These are phyloP conservation scores for Trifolium dubium DNA, from an alignment of 306 rosid species.

Conservation along the genomic window DNA sequence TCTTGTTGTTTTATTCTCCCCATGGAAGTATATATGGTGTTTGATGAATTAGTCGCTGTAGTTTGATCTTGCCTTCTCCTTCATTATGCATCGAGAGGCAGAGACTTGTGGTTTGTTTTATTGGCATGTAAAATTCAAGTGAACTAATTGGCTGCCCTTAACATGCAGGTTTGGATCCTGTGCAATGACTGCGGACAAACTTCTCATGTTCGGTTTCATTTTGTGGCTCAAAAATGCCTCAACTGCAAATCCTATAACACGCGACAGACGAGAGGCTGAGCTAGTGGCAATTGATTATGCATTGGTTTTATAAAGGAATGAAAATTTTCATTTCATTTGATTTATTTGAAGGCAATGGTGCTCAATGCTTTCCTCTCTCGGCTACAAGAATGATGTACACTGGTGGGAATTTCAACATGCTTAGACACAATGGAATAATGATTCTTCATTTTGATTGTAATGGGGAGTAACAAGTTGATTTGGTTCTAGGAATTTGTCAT, in stretches of 20 bases:
- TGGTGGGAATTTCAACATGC: not conserved
- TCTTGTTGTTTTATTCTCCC: no score
- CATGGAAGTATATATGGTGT: not conserved
- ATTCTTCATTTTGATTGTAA: slow-evolving; percentile 12
- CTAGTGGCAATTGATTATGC: slow-evolving; percentile 28
- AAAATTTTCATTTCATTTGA: slow-evolving; percentile 12
- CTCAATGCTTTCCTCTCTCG: not conserved
- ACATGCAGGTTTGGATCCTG: slow-evolving; percentile 72
- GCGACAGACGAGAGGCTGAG: slow-evolving; percentile 71
- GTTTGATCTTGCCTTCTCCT: slow-evolving; percentile 5
- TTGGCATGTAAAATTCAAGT: not conserved
- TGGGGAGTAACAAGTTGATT: not conserved
- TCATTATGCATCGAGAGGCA: not conserved
- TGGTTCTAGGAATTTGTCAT: not conserved
- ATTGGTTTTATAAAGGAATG: slow-evolving; percentile 4
- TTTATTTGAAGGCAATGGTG: slow-evolving; percentile 16
- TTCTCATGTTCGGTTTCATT: slow-evolving; percentile 65
- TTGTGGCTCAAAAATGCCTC: slow-evolving; percentile 74
- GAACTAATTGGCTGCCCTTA: slow-evolving; percentile 10
- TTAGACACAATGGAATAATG: slow-evolving; percentile 20
- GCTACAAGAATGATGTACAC: slow-evolving; percentile 12
- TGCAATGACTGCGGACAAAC: slow-evolving; percentile 83
- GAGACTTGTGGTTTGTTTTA: not conserved
- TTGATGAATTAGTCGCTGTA: not conserved
- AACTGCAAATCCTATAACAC: slow-evolving; percentile 89